Evolutionary conservation across 345 rosid genomes (phyloP), one percentile per base, ranked within the genome.

Genomic region (Viola odorata): DNA sequence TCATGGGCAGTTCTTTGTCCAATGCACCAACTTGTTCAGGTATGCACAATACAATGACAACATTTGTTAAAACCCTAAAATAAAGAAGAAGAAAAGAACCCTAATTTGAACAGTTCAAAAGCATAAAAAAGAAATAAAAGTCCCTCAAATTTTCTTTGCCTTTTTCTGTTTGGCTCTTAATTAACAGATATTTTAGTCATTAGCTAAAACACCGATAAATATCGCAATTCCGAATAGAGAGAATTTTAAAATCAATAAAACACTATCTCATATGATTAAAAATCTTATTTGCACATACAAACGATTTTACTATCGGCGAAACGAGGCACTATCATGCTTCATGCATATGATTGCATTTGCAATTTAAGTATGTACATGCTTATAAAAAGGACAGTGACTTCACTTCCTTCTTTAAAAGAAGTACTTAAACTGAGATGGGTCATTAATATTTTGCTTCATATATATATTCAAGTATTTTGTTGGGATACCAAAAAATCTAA

Each of bases 371-470:
- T 41, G 10, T 14, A 36, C 60, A 10, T 23, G 32, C 32, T 23
- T 23, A 23, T 23, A 23, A 0, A 0, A 57, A 39, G 57, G 71
- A 62, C 55, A 69, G 38, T 16, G 57, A 64, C 73, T 47, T 41
- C 32, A 57, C 45, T 17, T 62, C 44, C 45, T 17, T 62, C 44
- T 23, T 37, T 37, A 45, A 48, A 59, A 62, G 41, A 36, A 41
- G 51, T 42, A n/a, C 32, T 23, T 23, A 2, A n/a, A 41, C 23
- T 48, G 53, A 57, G 60, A 50, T 64, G 57, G 56, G 39, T 48
- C 53, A 61, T 53, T 70, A 60, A 55, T 52, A 47, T 42, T 48
- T 12, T 53, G 42, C 14, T 73, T 56, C 45, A 50, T 63, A 9
- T n/a, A 55, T 4, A 13, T 17, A 6, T 41, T 41, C 52, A 5